phyloP scores from a whole-genome alignment of 1,139 yeast genomes.

The Hemisphaericaspora lyxosophila region DNA sequence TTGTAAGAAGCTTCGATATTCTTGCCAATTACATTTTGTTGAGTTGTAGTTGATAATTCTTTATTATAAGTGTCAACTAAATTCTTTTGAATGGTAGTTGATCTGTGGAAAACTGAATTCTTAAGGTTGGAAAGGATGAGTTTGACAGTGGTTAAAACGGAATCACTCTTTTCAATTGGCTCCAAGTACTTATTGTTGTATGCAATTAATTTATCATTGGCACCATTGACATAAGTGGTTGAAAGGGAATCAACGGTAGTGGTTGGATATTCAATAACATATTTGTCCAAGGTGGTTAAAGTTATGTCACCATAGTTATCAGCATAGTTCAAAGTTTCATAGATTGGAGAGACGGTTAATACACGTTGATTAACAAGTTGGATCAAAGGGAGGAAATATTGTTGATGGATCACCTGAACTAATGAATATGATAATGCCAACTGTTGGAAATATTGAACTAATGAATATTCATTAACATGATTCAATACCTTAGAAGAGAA shows the following conservation, averaged over 20 bases:
- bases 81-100: slow-evolving; percentile 31
- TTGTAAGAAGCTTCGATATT: slow-evolving; percentile 38
- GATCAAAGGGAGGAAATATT: slow-evolving; percentile 17
- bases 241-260: slow-evolving; percentile 8
- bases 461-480: slow-evolving; percentile 36
- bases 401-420: slow-evolving; percentile 23
- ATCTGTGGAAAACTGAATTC: slow-evolving; percentile 26
- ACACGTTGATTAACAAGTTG: slow-evolving; percentile 23
- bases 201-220: slow-evolving; percentile 12
- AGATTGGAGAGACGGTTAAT: slow-evolving; percentile 23
- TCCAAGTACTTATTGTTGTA: slow-evolving; percentile 13
- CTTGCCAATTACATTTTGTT: slow-evolving; percentile 21
- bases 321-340: slow-evolving; percentile 23
- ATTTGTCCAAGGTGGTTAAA: slow-evolving; percentile 12
- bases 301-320: slow-evolving; percentile 20
- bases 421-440: slow-evolving; percentile 29
- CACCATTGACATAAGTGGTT: slow-evolving; percentile 11
- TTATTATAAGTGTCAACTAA: slow-evolving; percentile 37
- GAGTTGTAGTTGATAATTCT: slow-evolving; percentile 23
- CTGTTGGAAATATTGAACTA: slow-evolving; percentile 23
- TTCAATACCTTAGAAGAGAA: slow-evolving; percentile 36
- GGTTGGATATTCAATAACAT: slow-evolving; percentile 10
- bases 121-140: slow-evolving; percentile 30
- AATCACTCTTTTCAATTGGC: slow-evolving; percentile 13
- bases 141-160: slow-evolving; percentile 28